Base-by-base conservation (phyloP, 2,329 filamentous ascomycete genomes). In the Apiospora arundinis region DNA sequence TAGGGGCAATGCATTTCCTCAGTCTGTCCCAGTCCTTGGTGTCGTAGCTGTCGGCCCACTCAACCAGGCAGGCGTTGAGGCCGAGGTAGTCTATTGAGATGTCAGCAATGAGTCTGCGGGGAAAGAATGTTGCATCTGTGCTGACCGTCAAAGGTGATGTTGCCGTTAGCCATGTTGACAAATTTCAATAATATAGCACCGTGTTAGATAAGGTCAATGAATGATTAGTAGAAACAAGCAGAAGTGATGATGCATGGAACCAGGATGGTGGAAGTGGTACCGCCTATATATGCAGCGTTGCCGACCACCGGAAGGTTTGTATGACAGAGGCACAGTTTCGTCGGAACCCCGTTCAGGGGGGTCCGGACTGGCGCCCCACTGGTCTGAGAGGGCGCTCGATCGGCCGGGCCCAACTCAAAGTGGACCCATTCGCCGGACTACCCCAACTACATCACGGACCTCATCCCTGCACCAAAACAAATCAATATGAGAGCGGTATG, bases 41-140 rank as follows among this genome's bases (percentile, higher is more conserved):
- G 80, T 91, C 88, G 80, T 90, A 91, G 82, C 86, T 89, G 78
- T 91, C 88, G 72, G 88, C 89, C 89, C 89, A 91, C 75, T 91
- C 86, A 80, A 88, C 75, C 23, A 81, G 69, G 60, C 79, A 80
- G 63, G 76, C 73, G 73, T 73, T 76, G 4, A 81, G 75, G 40
- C 77, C 79, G 68, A 80, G 78, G 71, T 77, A 79, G 69, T 81
- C 77, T 79, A 4, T 23, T 2, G 18, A 6, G 9, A 2, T 40
- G 32, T 63, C 12, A 63, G 56, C 28, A 21, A 12, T 2, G 3
- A 12, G 2, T 37, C 18, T 32, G 32, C 32, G 32, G 32, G 32
- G 32, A 6, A 32, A 32, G 32, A 6, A 32, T 32, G 3, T 6
- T 32, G 32, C 6, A 4, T 3, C 32, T 3, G n/a, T 7, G 5